phyloP scores from a whole-genome alignment of 768 basidiomycete genomes.

The Termitomyces sp. region DNA sequence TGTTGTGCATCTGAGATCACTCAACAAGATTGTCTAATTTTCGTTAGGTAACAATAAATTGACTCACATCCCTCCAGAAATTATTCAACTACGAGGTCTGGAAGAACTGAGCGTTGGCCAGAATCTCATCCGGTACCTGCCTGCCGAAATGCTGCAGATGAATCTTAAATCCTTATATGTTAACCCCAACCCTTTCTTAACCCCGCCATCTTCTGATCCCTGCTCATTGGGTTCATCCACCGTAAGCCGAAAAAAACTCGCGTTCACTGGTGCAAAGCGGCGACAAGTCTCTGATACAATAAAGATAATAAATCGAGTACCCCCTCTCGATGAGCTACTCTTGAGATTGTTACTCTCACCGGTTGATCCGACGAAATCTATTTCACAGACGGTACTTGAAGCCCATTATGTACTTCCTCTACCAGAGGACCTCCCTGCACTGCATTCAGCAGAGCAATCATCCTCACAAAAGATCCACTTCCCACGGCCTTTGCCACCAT shows the following conservation, averaged over 20 bases:
- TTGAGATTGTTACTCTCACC: conserved; percentile 28
- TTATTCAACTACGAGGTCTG: conserved; percentile 45
- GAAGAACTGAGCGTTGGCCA: conserved; percentile 55
- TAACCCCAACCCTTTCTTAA: conserved; percentile 57
- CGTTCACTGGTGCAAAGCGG: not conserved
- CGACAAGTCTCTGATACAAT: conserved; percentile 22
- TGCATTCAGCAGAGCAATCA: not conserved
- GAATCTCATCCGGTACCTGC: conserved; percentile 55
- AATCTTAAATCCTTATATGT: conserved; percentile 40
- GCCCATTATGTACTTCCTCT: conserved; percentile 30
- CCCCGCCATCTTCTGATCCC: conserved; percentile 13
- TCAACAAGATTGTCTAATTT: conserved; percentile 11
- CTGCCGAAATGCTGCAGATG: conserved; percentile 61
- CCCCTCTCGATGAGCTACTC: conserved; percentile 27
- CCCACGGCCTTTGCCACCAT: conserved; percentile 18
- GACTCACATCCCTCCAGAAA: conserved; percentile 55
- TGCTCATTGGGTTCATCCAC: conserved; percentile 8
- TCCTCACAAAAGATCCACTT: conserved; percentile 12
- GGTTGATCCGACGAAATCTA: conserved; percentile 9
- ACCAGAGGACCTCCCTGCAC: conserved; percentile 8
- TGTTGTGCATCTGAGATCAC: not conserved
- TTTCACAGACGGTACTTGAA: conserved; percentile 23
- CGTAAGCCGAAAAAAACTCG: conserved; percentile 1
- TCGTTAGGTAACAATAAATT: conserved; percentile 53
- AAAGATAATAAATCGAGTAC: conserved; percentile 16